Percentiles rank a stretch among this genome's conserved stretches.
Conservation (phyloP, 257 asterid species). For the Penstemon davidsonii region DNA sequence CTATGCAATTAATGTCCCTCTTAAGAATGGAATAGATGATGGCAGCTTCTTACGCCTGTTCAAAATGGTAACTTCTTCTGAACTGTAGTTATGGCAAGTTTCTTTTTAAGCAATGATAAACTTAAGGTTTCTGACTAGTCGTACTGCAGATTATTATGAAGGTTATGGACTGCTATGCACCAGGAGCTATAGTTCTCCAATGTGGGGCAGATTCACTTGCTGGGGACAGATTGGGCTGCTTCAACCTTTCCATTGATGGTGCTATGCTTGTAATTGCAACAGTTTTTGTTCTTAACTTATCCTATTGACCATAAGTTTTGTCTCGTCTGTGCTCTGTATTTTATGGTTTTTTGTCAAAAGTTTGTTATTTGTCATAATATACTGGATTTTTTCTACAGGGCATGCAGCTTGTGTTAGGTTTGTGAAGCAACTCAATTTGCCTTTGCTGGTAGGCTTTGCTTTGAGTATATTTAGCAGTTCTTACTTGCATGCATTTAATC, state of each 20-base stretch:
- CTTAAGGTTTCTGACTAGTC: constrained; percentile 26
- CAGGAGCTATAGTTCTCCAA: constrained; percentile 99
- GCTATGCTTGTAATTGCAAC: constrained; percentile 47
- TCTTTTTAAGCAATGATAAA: constrained; percentile 15
- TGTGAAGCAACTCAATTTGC: constrained; percentile 91
- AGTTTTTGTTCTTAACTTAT: constrained; percentile 26
- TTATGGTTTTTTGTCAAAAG: constrained; percentile 22
- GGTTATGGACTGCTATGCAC: constrained; percentile 88
- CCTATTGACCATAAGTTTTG: constrained; percentile 3
- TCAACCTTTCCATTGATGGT: constrained; percentile 99
- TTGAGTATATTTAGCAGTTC: constrained; percentile 7
- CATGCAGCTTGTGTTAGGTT: constrained; percentile 98
- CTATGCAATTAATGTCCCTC: constrained; percentile 97
- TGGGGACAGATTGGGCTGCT: constrained; percentile 97
- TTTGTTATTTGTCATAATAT: constrained; percentile 19
- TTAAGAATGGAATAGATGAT: constrained; percentile 95
- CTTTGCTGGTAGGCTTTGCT: constrained; percentile 71
- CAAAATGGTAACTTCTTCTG: constrained; percentile 57
- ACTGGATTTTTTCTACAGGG: constrained; percentile 48
- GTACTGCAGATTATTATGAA: constrained; percentile 70
- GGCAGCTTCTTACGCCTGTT: constrained; percentile 84
- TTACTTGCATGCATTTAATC: constrained; percentile 2
- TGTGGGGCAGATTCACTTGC: constrained; percentile 99
- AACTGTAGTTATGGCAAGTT: constrained; percentile 6
- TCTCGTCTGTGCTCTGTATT: constrained; percentile 21